Evolutionary conservation across 2,329 filamentous ascomycete genomes (phyloP).

Genomic region (Cordyceps cicadae): DNA sequence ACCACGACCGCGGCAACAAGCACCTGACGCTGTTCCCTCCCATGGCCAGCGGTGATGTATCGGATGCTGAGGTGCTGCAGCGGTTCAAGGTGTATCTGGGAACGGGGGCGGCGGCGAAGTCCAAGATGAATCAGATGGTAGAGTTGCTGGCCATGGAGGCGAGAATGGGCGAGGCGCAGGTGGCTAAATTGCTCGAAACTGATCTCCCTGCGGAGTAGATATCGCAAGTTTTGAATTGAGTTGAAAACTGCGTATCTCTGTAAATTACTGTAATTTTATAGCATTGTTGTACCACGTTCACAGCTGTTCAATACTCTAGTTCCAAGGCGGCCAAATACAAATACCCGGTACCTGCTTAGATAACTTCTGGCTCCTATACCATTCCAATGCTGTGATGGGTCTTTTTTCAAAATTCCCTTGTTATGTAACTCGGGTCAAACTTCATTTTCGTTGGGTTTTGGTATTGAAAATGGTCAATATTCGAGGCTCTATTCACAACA

Average conservation of each 20-base stretch:
- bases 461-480: no score
- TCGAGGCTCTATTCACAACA: no score
- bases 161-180: conserved; percentile 19
- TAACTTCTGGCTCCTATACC: no score
- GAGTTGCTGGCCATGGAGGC: conserved; percentile 23
- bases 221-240: neutral
- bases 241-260: neutral
- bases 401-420: no score
- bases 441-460: no score
- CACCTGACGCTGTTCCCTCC: conserved; percentile 46
- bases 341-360: no score
- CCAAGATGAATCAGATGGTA: conserved; percentile 22
- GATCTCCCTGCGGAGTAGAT: neutral
- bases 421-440: no score
- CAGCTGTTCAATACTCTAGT: no score
- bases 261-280: neutral
- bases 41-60: conserved; percentile 18
- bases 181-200: conserved; percentile 9
- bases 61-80: conserved; percentile 18
- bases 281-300: no score
- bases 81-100: conserved; percentile 14
- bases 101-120: conserved; percentile 21
- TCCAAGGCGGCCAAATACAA: no score
- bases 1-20: conserved; percentile 25
- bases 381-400: no score